Conservation (phyloP, 306 rosid genomes). For the Gastrolobium bilobum region DNA sequence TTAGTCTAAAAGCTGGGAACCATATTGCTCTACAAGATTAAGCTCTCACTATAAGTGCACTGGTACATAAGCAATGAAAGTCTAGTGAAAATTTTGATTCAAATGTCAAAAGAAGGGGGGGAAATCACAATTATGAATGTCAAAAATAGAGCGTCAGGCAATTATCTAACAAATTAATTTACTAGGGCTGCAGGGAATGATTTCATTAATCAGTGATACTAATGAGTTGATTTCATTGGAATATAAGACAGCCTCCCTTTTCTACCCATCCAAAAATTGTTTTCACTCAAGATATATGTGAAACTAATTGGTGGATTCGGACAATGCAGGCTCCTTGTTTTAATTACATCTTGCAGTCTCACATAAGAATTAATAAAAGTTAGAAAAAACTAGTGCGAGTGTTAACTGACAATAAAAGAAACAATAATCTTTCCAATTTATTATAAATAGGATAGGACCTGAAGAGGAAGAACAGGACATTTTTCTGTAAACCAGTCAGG, state of each 20-base stretch:
- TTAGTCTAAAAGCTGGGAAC: slow-evolving; percentile 9
- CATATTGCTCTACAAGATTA: slow-evolving; percentile 16
- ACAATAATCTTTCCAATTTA: background rate
- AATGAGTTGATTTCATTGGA: slow-evolving; percentile 12
- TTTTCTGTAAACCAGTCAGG: slow-evolving; percentile 17
- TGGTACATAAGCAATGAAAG: background rate
- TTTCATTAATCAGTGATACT: background rate
- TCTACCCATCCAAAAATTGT: background rate
- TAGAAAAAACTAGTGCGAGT: slow-evolving; percentile 7
- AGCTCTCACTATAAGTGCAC: background rate
- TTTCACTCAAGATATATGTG: background rate
- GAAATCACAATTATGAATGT: slow-evolving; percentile 3
- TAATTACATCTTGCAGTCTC: background rate
- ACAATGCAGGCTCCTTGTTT: slow-evolving; percentile 3
- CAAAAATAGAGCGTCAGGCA: background rate
- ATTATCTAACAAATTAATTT: background rate
- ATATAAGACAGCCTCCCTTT: background rate
- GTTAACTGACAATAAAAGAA: background rate
- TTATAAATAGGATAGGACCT: background rate
- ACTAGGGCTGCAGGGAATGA: slow-evolving; percentile 2
- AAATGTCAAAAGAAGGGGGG: background rate
- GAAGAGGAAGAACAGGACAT: background rate
- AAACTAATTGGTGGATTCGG: background rate
- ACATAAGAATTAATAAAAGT: background rate
- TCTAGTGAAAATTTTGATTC: background rate